Percentiles rank a stretch among this genome's conserved stretches.
phyloP scores from a whole-genome alignment of 2,329 filamentous ascomycete genomes.

The Cytospora schulzeri region DNA sequence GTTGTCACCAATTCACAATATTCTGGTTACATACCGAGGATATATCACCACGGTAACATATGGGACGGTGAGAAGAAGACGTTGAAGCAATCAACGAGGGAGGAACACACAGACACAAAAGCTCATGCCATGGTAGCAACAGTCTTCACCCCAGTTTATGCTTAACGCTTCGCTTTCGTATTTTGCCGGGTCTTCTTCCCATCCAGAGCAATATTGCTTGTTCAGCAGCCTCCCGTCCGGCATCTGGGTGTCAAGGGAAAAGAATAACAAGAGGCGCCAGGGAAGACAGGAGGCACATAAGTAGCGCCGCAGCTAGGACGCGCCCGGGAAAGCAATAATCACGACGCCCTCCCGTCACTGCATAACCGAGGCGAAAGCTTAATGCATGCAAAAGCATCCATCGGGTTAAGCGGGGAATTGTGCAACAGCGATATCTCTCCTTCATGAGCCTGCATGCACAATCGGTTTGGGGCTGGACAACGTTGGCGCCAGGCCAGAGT shows the following conservation, averaged over 20 bases:
- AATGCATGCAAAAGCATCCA: slow-evolving; percentile 1
- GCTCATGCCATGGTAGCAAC: neutral
- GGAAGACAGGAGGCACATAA: neutral
- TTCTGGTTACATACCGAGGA: neutral
- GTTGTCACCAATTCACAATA: neutral
- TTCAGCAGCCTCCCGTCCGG: slow-evolving; percentile 15
- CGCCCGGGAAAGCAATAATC: neutral
- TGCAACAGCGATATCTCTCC: slow-evolving; percentile 1
- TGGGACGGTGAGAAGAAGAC: neutral
- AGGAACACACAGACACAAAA: neutral
- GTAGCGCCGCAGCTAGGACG: neutral
- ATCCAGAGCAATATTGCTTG: slow-evolving; percentile 19
- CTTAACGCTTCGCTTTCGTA: neutral
- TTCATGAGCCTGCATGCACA: slow-evolving; percentile 7
- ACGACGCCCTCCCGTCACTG: slow-evolving; percentile 1
- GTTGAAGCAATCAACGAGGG: neutral
- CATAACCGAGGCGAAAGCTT: neutral
- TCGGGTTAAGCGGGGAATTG: neutral
- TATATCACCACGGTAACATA: neutral
- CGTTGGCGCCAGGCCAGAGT: too few relatives aligned
- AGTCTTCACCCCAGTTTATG: neutral
- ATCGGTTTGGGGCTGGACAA: neutral
- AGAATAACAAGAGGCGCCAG: neutral
- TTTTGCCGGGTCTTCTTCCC: neutral
- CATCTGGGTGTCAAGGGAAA: neutral